phyloP scores from a whole-genome alignment of 2,329 filamentous ascomycete genomes.

The Cadophora gregata region DNA sequence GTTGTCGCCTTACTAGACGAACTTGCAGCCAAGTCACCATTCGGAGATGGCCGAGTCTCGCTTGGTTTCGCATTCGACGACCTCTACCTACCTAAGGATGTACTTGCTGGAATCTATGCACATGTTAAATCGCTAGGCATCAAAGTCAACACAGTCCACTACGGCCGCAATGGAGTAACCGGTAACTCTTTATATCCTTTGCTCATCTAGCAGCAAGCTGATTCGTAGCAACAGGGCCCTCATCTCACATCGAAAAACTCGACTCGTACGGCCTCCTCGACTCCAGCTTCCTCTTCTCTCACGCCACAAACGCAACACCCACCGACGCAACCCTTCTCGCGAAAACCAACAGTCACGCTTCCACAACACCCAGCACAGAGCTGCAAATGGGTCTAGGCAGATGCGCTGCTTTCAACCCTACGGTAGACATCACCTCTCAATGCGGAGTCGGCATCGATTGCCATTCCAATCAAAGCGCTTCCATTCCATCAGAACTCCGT shows the following conservation, averaged over 20 bases:
- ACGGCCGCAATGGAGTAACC: constrained; percentile 28
- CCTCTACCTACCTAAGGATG: constrained; percentile 48
- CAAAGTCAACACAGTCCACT: constrained; percentile 52
- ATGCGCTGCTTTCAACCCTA: constrained; percentile 44
- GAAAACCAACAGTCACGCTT: constrained; percentile 47
- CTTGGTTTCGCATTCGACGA: constrained; percentile 53
- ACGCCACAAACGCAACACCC: constrained; percentile 45
- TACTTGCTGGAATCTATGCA: constrained; percentile 47
- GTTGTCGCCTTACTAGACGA: constrained; percentile 47
- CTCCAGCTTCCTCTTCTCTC: constrained; percentile 51
- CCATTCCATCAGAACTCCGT: constrained; percentile 46
- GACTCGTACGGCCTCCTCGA: constrained; percentile 48
- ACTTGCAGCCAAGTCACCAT: constrained; percentile 44
- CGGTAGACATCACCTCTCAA: constrained; percentile 41
- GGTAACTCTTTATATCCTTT: neutral
- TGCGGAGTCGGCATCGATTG: constrained; percentile 46
- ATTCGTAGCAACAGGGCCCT: neutral
- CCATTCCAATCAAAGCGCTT: constrained; percentile 42
- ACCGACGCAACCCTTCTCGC: constrained; percentile 47
- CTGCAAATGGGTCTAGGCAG: constrained; percentile 53
- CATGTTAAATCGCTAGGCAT: constrained; percentile 46
- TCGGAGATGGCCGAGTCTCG: constrained; percentile 46
- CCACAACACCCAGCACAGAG: constrained; percentile 56
- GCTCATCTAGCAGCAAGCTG: neutral
- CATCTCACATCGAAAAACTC: constrained; percentile 36